Percentiles rank a stretch among this genome's conserved stretches.
Conservation (phyloP, 176 grass and related monocot species). For the Elaeis guineensis region DNA sequence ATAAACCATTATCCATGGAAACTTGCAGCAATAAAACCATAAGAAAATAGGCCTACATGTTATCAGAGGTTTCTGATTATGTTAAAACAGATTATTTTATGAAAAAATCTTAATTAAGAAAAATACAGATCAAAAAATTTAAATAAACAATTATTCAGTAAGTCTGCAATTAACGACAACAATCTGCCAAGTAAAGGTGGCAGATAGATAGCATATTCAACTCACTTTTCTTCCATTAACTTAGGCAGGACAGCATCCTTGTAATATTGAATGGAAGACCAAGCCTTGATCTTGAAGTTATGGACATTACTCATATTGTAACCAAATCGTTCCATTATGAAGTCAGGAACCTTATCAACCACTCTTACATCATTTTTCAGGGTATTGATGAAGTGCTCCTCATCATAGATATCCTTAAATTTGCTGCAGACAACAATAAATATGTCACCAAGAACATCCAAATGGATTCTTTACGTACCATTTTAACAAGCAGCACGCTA, state of each 20-base stretch:
- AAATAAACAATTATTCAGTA: too few relatives aligned
- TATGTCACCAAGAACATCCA: neutral
- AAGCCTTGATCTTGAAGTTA: constrained; percentile 99
- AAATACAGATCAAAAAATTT: too few relatives aligned
- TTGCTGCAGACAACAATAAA: constrained; percentile 54
- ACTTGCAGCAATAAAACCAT: too few relatives aligned
- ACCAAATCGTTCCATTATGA: constrained; percentile 88
- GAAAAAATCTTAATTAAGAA: too few relatives aligned
- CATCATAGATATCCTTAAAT: constrained; percentile 93
- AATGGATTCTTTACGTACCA: neutral
- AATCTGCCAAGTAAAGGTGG: constrained; percentile 2
- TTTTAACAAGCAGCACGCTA: too few relatives aligned
- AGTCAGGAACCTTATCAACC: constrained; percentile 75
- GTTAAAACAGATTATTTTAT: too few relatives aligned
- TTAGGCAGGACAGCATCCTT: constrained; percentile 83
- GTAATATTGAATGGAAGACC: constrained; percentile 77
- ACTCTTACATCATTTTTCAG: constrained; percentile 86
- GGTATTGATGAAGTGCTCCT: constrained; percentile 62
- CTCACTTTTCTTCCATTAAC: constrained; percentile 83
- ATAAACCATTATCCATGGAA: too few relatives aligned
- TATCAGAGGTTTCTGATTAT: too few relatives aligned
- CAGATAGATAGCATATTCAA: constrained; percentile 19
- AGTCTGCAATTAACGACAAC: too few relatives aligned
- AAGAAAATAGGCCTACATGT: too few relatives aligned
- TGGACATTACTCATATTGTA: constrained; percentile 90